Base-by-base conservation (phyloP, 2,329 filamentous ascomycete genomes). In the Ophiostoma australiae region DNA sequence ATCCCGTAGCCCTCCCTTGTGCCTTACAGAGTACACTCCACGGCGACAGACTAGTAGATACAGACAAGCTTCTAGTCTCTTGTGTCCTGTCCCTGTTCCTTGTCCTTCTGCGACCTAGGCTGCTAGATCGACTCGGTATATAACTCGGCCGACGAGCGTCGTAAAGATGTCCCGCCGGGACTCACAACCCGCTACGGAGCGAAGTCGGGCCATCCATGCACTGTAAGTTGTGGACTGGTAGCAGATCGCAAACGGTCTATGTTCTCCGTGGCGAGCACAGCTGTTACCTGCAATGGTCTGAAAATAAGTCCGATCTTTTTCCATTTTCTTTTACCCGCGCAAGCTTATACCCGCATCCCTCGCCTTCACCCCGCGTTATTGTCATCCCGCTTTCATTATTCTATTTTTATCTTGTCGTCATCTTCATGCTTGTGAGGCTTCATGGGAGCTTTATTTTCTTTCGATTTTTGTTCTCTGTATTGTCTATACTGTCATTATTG, bases 101-200 rank as follows among this genome's bases (percentile, higher is more conserved):
- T 23, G 48, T 55, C 48, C 48, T 55, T 23, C 8, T 23, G 8
- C 48, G 3, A 13, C 7, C 8, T 27, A 27, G 44, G 17, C 44
- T 58, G 44, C 52, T 58, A 31, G 11, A 3, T 58, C 23, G 4
- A 20, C 27, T 66, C 63, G 63, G 33, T 8, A 39, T 7, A 65
- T 66, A 66, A 20, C 63, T 66, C 63, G 63, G 63, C 63, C 63
- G 63, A 66, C 23, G 58, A 41, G 63, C 63, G 41, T 39, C 63
- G 20, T 39, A 66, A 66, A 66, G 63, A 66, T 66, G 35, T 66
- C 35, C 63, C 63, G 63, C 35, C 63, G 63, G 33, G 33, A 39
- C 20, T 39, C 52, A 27, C 17, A 27, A 58, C 10, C 61, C 33
- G 20, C 35, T 15, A 39, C 63, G 63, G 35, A 41, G 63, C 63